A percentile compares a stretch with the other conserved stretches of the same genome.
These are phyloP conservation scores for Corylus heterophylla DNA, from an alignment of 306 rosid species.

Conservation along the genomic window DNA sequence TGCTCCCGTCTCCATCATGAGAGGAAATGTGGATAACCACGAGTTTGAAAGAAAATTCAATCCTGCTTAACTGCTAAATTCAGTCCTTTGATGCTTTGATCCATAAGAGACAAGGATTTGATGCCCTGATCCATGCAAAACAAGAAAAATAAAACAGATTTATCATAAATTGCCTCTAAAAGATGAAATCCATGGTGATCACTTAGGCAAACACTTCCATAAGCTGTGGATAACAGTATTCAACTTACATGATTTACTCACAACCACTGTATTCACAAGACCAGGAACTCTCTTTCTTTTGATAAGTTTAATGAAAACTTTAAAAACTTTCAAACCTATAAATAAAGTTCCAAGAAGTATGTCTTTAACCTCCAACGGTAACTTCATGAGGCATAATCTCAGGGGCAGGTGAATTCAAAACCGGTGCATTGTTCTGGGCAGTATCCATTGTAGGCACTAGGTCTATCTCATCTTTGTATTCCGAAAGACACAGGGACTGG, in stretches of 20 bases:
- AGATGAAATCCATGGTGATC: not conserved
- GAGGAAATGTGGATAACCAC: too few relatives aligned
- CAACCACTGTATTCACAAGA: conserved; percentile 42
- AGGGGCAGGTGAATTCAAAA: conserved; percentile 34
- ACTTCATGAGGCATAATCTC: conserved; percentile 67
- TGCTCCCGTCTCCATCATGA: too few relatives aligned
- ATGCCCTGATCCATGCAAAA: not conserved
- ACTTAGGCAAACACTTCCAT: not conserved
- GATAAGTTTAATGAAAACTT: conserved; percentile 17
- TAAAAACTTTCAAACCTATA: conserved; percentile 27
- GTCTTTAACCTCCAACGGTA: conserved; percentile 56
- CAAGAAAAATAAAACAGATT: not conserved
- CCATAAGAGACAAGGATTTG: too few relatives aligned
- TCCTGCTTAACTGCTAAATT: too few relatives aligned
- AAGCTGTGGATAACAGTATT: not conserved
- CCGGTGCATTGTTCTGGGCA: conserved; percentile 33
- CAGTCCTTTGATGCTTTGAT: too few relatives aligned
- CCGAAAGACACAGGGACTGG: conserved; percentile 26
- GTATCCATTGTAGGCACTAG: conserved; percentile 31
- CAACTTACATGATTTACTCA: conserved; percentile 18
- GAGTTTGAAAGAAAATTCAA: too few relatives aligned
- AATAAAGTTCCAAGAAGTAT: conserved; percentile 12
- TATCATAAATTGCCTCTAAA: not conserved
- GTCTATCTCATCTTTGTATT: conserved; percentile 31
- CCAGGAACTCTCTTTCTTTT: not conserved